Conservation (phyloP, 2,329 filamentous ascomycete genomes). For the Pestalotiopsis sp. region DNA sequence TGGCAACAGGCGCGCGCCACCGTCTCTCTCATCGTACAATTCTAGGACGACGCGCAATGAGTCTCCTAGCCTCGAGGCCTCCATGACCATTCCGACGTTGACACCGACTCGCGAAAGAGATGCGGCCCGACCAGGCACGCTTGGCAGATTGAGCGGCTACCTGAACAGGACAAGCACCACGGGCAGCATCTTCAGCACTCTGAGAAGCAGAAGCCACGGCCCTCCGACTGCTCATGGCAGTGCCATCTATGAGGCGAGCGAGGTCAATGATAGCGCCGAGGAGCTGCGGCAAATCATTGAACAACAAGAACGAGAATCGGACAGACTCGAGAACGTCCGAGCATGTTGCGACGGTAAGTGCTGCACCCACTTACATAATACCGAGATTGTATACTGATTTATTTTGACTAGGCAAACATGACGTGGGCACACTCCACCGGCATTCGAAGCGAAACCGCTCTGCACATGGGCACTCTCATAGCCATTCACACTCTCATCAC, state of each 20-base stretch:
- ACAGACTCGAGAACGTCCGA: conserved; percentile 89
- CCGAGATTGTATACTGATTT: conserved; percentile 20
- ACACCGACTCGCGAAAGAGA: conserved; percentile 50
- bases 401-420: conserved; percentile 64
- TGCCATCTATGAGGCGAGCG: conserved; percentile 60
- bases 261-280: conserved; percentile 77
- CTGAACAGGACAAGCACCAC: conserved; percentile 50
- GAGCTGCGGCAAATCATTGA: conserved; percentile 81
- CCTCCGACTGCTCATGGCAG: conserved; percentile 34
- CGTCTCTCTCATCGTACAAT: conserved; percentile 79
- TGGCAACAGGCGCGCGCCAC: conserved; percentile 54
- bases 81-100: conserved; percentile 58
- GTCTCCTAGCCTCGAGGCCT: conserved; percentile 56
- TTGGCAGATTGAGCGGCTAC: conserved; percentile 63
- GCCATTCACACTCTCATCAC: conserved; percentile 35
- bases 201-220: conserved; percentile 51
- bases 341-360: conserved; percentile 94
- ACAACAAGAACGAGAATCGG: conserved; percentile 73
- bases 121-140: conserved; percentile 44
- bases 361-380: not conserved
- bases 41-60: conserved; percentile 71
- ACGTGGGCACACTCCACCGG: conserved; percentile 64
- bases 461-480: conserved; percentile 30
- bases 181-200: conserved; percentile 53
- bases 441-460: conserved; percentile 47